Evolutionary conservation across 768 basidiomycete genomes (phyloP), one percentile per base, ranked within the genome.

Genomic region (Leucocoprinus sp.): DNA sequence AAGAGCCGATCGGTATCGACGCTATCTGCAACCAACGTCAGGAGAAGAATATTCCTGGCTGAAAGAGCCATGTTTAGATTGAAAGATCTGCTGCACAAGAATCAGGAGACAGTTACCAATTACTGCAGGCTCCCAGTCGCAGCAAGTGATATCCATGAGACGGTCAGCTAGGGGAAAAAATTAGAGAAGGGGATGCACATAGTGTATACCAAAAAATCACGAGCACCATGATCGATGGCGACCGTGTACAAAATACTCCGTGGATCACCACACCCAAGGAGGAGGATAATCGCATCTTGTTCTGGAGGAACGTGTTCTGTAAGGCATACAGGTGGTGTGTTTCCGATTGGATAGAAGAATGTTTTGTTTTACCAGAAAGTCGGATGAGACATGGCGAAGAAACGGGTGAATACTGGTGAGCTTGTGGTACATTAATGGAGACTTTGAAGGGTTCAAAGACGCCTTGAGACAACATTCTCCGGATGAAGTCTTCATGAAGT

Each of bases 321-420:
- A 11, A 81, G 60, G 37, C 62, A 71, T 3, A 72, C 59, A 3
- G 80, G 70, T 5, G 76, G 65, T 0, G 79, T 80, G 53, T 80
- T 80, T 24, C 80, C 79, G 14, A 78, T 60, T 1, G 78, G 71
- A 55, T 80, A 80, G 60, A 76, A 81, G 47, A 66, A 74, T 2
- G 56, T 57, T 49, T 64, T 67, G 8, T 60, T 65, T 3, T 66
- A 70, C 65, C 67, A 72, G 14, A 60, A 50, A 2, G 73, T 46
- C 2, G 69, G 64, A 37, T 71, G 68, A 2, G 70, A 58, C 75
- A 78, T 74, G 45, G 29, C 15, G 12, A 18, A 14, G 5, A 18
- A 8, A 18, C 15, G 19, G 18, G 19, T n/a, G 5, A 18, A 37
- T 18, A 4, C 14, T 5, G 5, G 26, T 27, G 5, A 27, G 26